Conservation (phyloP, 371 early-diverging fungal species). For the Mortierella sp. region DNA sequence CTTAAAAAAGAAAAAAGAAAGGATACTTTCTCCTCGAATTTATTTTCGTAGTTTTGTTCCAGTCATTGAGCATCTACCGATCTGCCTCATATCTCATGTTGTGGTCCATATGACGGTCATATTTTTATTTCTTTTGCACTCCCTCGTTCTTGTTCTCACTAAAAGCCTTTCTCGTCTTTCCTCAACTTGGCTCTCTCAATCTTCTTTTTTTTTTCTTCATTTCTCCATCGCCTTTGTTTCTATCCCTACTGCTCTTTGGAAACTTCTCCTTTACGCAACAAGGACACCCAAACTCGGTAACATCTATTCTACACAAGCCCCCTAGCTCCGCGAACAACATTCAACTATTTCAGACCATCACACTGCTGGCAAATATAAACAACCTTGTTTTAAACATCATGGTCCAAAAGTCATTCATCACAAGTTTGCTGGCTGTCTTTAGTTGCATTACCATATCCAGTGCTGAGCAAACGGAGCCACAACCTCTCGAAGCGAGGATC, state of each 20-base stretch:
- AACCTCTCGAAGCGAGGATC: background rate
- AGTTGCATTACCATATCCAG: background rate
- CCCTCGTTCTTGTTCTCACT: background rate
- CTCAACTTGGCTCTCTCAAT: too few relatives aligned
- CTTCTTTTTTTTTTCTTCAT: background rate
- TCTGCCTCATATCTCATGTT: background rate
- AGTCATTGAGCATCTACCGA: too few relatives aligned
- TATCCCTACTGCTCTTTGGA: background rate
- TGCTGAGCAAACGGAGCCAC: background rate
- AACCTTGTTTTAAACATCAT: too few relatives aligned
- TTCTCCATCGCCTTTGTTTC: background rate
- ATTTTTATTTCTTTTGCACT: background rate
- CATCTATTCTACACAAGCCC: background rate
- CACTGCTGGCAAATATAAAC: too few relatives aligned
- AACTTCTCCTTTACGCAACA: background rate
- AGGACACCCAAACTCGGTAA: background rate
- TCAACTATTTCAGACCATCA: background rate
- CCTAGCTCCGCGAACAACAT: background rate
- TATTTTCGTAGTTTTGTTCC: too few relatives aligned
- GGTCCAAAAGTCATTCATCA: background rate
- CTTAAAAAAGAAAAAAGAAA: too few relatives aligned
- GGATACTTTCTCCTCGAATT: too few relatives aligned
- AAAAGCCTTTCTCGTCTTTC: background rate
- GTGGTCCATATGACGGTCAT: background rate
- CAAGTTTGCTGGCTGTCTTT: background rate